A percentile compares a stretch with the other conserved stretches of the same genome.
Evolutionary conservation across 352 stramenopile genomes (phyloP).

Genomic region (Pythium brassicae): DNA sequence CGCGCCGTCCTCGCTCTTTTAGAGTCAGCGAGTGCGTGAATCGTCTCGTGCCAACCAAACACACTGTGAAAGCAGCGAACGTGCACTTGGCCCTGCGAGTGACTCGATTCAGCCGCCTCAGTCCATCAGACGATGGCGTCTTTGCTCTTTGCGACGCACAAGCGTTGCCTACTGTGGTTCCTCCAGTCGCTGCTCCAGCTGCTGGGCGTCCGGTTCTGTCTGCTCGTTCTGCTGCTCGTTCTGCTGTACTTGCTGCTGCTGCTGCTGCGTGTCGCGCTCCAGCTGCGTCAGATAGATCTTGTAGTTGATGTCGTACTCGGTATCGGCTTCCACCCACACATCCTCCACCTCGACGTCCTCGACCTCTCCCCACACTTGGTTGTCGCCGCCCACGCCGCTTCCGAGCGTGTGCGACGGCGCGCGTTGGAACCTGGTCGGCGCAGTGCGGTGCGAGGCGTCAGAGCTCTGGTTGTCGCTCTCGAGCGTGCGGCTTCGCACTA

Average conservation of each 20-base stretch:
- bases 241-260: slow-evolving; percentile 12
- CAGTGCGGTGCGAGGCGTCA: slow-evolving; percentile 15
- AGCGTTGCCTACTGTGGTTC: not conserved
- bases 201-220: slow-evolving; percentile 9
- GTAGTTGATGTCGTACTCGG: slow-evolving; percentile 66
- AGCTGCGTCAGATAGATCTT: slow-evolving; percentile 66
- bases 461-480: not conserved
- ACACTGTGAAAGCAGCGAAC: not conserved
- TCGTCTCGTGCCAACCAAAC: too few species aligned
- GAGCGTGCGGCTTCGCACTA: not conserved
- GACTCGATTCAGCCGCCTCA: not conserved
- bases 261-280: slow-evolving; percentile 17
- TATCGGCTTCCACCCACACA: slow-evolving; percentile 28
- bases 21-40: not conserved
- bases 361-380: not conserved
- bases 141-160: too few species aligned
- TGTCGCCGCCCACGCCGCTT: not conserved
- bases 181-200: slow-evolving; percentile 7
- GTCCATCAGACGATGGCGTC: not conserved
- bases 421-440: not conserved
- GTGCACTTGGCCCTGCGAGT: not conserved
- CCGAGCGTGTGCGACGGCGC: not conserved
- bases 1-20: slow-evolving; percentile 6
- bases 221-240: slow-evolving; percentile 10
- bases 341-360: not conserved